These are phyloP conservation scores for Fusarium illudens DNA, from an alignment of 2,329 filamentous ascomycete genomes.

Conservation along the genomic window DNA sequence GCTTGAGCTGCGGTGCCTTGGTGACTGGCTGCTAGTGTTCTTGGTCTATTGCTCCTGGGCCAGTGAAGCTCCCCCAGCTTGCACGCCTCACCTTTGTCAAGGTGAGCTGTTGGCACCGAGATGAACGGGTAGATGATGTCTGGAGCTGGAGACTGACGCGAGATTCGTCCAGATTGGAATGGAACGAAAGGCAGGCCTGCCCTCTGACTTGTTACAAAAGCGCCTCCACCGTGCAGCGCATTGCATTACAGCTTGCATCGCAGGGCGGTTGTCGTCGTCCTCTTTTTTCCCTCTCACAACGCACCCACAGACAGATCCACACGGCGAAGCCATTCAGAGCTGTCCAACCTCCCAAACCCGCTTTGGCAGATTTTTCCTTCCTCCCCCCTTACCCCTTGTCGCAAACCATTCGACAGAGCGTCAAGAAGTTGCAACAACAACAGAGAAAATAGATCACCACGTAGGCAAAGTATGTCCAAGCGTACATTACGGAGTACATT, in stretches of 20 bases:
- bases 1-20: constrained; percentile 25
- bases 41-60: neutral
- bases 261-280: constrained; percentile 23
- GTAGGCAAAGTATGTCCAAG: constrained; percentile 18
- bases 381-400: neutral
- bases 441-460: constrained; percentile 15
- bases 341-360: constrained; percentile 4
- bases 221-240: constrained; percentile 26
- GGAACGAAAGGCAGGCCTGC: constrained; percentile 1
- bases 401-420: constrained; percentile 7
- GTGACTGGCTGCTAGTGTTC: constrained; percentile 13
- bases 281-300: constrained; percentile 19
- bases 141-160: constrained; percentile 19
- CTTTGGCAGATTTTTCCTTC: neutral
- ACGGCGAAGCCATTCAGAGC: constrained; percentile 14
- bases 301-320: constrained; percentile 20
- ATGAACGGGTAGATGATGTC: constrained; percentile 26
- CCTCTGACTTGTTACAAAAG: constrained; percentile 25
- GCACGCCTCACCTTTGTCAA: constrained; percentile 31
- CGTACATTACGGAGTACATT: constrained; percentile 26
- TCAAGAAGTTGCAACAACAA: constrained; percentile 8
- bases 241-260: constrained; percentile 32
- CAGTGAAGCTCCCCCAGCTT: constrained; percentile 15
- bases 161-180: constrained; percentile 33
- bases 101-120: constrained; percentile 24